Evolutionary conservation across 2,329 filamentous ascomycete genomes (phyloP).

Genomic region (Ophiocordyceps camponoti-saundersi): DNA sequence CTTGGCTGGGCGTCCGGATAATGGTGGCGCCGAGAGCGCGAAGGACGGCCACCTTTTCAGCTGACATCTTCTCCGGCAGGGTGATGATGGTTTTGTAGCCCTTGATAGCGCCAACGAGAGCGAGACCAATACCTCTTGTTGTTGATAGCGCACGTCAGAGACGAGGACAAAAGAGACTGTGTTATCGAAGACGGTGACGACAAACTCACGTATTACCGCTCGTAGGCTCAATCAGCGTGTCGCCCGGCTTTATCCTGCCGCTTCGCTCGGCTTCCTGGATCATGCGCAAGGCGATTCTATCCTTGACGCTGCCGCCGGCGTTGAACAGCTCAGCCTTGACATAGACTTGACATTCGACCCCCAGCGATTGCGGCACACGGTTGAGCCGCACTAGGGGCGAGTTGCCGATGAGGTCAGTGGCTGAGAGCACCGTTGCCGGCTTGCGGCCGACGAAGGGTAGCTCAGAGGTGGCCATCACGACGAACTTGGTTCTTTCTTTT

Average conservation of each 20-base stretch:
- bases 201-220: slow-evolving; percentile 66
- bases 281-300: slow-evolving; percentile 92
- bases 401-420: slow-evolving; percentile 82
- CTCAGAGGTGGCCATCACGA: slow-evolving; percentile 5
- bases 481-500: not conserved
- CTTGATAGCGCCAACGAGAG: slow-evolving; percentile 86
- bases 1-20: slow-evolving; percentile 90
- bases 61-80: slow-evolving; percentile 97
- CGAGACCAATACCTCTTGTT: slow-evolving; percentile 66
- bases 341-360: slow-evolving; percentile 77
- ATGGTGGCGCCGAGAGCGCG: slow-evolving; percentile 91
- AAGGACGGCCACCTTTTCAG: slow-evolving; percentile 91
- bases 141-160: no score
- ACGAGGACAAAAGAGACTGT: no score
- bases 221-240: slow-evolving; percentile 94
- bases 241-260: slow-evolving; percentile 89
- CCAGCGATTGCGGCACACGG: slow-evolving; percentile 78
- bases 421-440: slow-evolving; percentile 33
- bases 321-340: slow-evolving; percentile 90
- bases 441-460: slow-evolving; percentile 15
- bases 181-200: not conserved
- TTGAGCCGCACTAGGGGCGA: slow-evolving; percentile 92
- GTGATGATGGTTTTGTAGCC: slow-evolving; percentile 99
- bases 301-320: slow-evolving; percentile 84
- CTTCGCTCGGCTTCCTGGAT: slow-evolving; percentile 85